phyloP scores from a whole-genome alignment of 140 eudicot species.

The Erigeron philadelphicus region DNA sequence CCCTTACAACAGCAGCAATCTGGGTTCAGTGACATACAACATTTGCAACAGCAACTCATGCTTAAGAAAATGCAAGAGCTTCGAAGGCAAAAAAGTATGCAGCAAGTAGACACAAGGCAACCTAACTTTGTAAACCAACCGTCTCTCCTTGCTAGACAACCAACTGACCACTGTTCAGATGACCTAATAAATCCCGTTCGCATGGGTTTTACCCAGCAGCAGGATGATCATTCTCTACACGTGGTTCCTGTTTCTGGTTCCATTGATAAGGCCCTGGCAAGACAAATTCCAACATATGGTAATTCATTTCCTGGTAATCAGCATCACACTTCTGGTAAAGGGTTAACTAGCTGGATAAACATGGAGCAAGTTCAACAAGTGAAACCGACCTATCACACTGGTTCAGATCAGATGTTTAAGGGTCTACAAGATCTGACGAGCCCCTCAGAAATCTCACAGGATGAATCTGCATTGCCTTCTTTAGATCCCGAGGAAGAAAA shows the following conservation, averaged over 20 bases:
- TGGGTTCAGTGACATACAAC: conserved; percentile 9
- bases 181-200: neutral
- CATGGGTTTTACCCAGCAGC: conserved; percentile 1
- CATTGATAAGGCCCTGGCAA: neutral
- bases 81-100: conserved; percentile 1
- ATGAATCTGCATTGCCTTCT: conserved; percentile 34
- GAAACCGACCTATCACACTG: conserved; percentile 30
- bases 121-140: neutral
- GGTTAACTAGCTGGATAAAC: conserved; percentile 34
- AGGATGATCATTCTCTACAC: conserved; percentile 1
- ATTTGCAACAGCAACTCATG: conserved; percentile 6
- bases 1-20: conserved; percentile 7
- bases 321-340: conserved; percentile 39
- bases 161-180: neutral
- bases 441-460: conserved; percentile 34
- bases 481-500: conserved; percentile 74
- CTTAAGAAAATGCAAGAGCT: conserved; percentile 12
- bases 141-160: neutral
- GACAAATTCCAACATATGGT: neutral
- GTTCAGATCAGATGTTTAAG: conserved; percentile 24
- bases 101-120: conserved; percentile 8
- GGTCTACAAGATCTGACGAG: conserved; percentile 1
- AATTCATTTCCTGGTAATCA: neutral
- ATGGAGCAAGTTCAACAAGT: conserved; percentile 38
- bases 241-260: neutral